phyloP scores from a whole-genome alignment of 2,329 filamentous ascomycete genomes.

The Rhynchosporium graminicola region DNA sequence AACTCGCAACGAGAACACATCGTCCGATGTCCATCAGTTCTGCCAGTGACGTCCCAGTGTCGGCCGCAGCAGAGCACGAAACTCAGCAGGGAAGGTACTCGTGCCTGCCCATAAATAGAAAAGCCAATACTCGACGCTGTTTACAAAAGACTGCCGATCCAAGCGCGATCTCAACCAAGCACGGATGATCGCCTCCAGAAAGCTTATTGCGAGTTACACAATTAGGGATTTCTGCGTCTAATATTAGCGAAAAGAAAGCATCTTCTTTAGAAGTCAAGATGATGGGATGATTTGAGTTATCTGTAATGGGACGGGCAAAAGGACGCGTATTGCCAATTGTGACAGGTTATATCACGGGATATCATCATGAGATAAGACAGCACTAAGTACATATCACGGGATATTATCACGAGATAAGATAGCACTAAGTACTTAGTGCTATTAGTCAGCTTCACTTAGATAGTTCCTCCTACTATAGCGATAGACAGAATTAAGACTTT shows the following conservation, averaged over 20 bases:
- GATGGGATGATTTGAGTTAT: conserved; percentile 2
- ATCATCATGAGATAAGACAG: too few relatives aligned
- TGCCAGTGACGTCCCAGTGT: background rate
- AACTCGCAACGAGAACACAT: too few relatives aligned
- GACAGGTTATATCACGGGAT: too few relatives aligned
- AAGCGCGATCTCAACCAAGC: background rate
- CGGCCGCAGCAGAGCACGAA: conserved; percentile 3
- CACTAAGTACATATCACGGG: too few relatives aligned
- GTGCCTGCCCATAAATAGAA: background rate
- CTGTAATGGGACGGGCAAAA: background rate
- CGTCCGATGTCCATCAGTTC: background rate
- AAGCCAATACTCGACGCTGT: background rate
- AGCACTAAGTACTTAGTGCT: too few relatives aligned
- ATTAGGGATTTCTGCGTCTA: background rate
- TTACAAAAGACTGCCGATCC: background rate
- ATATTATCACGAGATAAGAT: too few relatives aligned
- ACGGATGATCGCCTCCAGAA: conserved; percentile 7
- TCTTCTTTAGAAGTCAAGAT: background rate
- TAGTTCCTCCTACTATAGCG: too few relatives aligned
- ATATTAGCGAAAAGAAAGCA: background rate
- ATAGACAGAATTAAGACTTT: too few relatives aligned
- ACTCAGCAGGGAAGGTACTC: conserved; percentile 4
- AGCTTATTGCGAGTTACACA: conserved; percentile 7
- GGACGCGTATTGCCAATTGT: background rate
- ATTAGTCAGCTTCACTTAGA: too few relatives aligned